Evolutionary conservation across 2,329 filamentous ascomycete species (phyloP).

Genomic region (Phyllosticta citribraziliensis): DNA sequence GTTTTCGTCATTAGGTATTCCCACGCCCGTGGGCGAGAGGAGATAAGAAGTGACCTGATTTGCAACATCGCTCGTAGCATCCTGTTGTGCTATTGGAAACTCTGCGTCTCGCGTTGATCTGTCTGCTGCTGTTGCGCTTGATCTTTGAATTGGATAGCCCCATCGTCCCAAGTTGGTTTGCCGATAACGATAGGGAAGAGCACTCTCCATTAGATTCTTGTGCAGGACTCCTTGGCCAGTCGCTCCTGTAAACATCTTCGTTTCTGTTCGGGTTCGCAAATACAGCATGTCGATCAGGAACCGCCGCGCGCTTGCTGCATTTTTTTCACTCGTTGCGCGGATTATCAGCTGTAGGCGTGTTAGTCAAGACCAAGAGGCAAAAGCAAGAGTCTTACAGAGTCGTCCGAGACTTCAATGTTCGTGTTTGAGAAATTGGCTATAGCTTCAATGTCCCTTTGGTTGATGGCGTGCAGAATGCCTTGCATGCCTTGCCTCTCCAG

Average conservation of each 20-base stretch:
- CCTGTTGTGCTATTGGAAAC: background rate
- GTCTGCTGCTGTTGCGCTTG: background rate
- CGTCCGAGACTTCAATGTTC: conserved; percentile 14
- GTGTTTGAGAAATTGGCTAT: conserved; percentile 19
- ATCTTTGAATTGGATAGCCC: conserved; percentile 13
- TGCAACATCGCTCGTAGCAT: background rate
- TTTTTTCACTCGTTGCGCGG: conserved; percentile 17
- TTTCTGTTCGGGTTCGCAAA: conserved; percentile 12
- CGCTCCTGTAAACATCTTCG: conserved; percentile 13
- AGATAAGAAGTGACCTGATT: background rate
- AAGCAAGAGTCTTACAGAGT: conserved; percentile 15
- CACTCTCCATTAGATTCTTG: conserved; percentile 15
- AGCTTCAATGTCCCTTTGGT: conserved; percentile 14
- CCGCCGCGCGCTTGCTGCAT: conserved; percentile 21
- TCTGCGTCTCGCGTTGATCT: background rate
- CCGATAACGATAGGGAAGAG: conserved; percentile 19
- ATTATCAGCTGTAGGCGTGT: conserved; percentile 18
- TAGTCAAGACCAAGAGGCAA: conserved; percentile 4
- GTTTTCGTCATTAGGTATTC: background rate
- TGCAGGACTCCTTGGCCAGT: conserved; percentile 14
- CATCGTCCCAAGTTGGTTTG: conserved; percentile 19
- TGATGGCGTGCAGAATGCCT: conserved; percentile 13
- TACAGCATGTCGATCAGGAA: conserved; percentile 21
- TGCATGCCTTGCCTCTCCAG: conserved; percentile 10
- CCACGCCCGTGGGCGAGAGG: background rate